Base-by-base conservation (phyloP, 2,329 filamentous ascomycete species). In the Truncatella angustata region DNA sequence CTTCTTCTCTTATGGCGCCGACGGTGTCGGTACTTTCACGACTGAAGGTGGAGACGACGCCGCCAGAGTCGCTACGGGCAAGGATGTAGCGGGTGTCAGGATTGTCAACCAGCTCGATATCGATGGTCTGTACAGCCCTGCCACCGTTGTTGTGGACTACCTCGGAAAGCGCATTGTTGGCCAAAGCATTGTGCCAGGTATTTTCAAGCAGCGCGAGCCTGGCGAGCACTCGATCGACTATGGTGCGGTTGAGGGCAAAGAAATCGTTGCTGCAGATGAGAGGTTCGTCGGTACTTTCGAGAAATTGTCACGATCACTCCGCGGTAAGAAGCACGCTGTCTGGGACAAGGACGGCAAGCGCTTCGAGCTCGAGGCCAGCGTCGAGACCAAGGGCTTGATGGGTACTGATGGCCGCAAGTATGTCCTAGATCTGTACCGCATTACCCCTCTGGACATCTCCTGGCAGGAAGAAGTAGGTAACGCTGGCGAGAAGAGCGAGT, bases 151-250 rank as follows among this genome's bases (percentile, higher is more conserved):
- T 12, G 88, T 97, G 16, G 94, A 99, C 70, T 99, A 97, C 67
- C 82, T 97, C 34, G 94, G 95, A 64, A 97, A 96, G 79, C 91
- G 94, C 58, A 88, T 99, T 62, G 94, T 99, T 49, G 94, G 91
- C 32, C 94, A 99, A 74, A 97, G 92, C 65, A 97, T 99, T 58
- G 94, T 99, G 16, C 94, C 94, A 4, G 95, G 94, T 54, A 99
- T 99, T 65, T 99, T 99, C 81, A 97, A 97, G 77, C 94, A 97
- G 75, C 86, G 93, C 32, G 94, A 97, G 65, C 91, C 92, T 26
- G 94, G 92, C 49, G 94, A 99, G 81, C 94, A 96, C 72, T 94
- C 97, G 71, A 97, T 99, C 61, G 94, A 99, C 69, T 99, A 99
- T 66, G 94, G 94, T 66, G 94, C 93, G 59, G 94, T 97, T 28